Base-by-base conservation (phyloP, 805 yeast genomes). In the Candida alai region DNA sequence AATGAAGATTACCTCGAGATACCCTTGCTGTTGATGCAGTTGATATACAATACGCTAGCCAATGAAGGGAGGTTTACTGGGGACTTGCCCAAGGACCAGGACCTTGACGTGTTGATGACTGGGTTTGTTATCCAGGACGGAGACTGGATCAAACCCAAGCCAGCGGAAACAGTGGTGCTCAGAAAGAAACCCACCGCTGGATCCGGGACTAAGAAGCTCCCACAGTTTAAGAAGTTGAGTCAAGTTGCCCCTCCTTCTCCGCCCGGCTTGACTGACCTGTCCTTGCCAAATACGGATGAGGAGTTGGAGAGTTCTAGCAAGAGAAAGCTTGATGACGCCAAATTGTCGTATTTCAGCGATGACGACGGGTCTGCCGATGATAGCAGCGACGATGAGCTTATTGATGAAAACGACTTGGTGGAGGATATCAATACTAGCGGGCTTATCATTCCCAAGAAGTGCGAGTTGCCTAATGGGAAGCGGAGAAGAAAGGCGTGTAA, bases 401-500 rank as follows among this genome's bases (percentile, higher is more conserved):
- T 57, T 17, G 44, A 67, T 39, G 75, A 70, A 43, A 51, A 69
- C 30, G 65, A 56, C 27, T 52, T 73, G 21, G 52, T 73, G 27
- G 43, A 47, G 19, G 58, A 60, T 11, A 32, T 57, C 1, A 47
- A 54, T 10, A 40, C 47, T 6, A 41, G 45, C 24, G 38, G 39
- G 5, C 60, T 78, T 31, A 65, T 74, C 17, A 68, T 73, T 19
- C 90, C 93, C 11, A 67, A 72, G 30, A 68, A 72, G 45, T 78
- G 86, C 52, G 75, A 72, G 44, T 51, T 60, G 39, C 61, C 68
- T 12, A 65, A 52, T 30, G 78, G 77, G 23, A 74, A 72, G 46
- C 75, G 73, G 61, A 74, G 95, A 56, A 78, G 90, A 66, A 87
- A 80, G 62, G 98, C 99, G 0, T 93, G 99, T 68, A 93, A 89